Percentiles rank a stretch among this genome's conserved stretches.
Conservation (phyloP, 2,329 filamentous ascomycete species). For the Fusarium oxysporum region DNA sequence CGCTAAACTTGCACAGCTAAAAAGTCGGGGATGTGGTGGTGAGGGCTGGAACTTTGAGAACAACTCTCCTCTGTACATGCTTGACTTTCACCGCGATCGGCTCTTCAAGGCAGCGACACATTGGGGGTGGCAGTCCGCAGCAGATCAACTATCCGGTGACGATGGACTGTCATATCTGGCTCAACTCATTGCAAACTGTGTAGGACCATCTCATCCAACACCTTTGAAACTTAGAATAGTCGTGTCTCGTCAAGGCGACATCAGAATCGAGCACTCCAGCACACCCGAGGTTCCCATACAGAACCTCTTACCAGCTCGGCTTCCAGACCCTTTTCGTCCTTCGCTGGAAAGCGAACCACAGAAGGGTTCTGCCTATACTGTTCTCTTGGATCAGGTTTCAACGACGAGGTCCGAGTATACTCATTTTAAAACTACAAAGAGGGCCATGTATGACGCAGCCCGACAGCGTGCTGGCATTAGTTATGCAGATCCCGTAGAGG, state of each 20-base stretch:
- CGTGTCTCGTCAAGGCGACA: conserved; percentile 60
- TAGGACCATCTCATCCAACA: conserved; percentile 50
- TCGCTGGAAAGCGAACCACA: conserved; percentile 39
- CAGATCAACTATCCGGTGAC: conserved; percentile 58
- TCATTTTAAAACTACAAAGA: conserved; percentile 84
- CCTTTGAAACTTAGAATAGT: conserved; percentile 67
- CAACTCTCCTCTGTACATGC: conserved; percentile 79
- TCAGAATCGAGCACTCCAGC: conserved; percentile 57
- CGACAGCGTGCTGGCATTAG: conserved; percentile 70
- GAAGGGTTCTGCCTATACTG: conserved; percentile 52
- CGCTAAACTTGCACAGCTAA: conserved; percentile 61
- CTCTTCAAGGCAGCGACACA: conserved; percentile 72
- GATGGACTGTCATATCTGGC: conserved; percentile 58
- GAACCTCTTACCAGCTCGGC: conserved; percentile 67
- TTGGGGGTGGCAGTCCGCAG: conserved; percentile 65
- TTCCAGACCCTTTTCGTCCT: conserved; percentile 59
- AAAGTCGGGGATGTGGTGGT: conserved; percentile 52
- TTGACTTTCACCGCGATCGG: conserved; percentile 81
- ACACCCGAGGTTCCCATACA: conserved; percentile 56
- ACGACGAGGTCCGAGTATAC: conserved; percentile 73
- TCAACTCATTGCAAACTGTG: conserved; percentile 47
- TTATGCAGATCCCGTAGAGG: conserved; percentile 69
- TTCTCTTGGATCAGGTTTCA: conserved; percentile 58
- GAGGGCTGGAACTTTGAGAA: conserved; percentile 65
- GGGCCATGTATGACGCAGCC: conserved; percentile 77